These are phyloP conservation scores for Punica granatum DNA, from an alignment of 345 rosid species.

Conservation along the genomic window DNA sequence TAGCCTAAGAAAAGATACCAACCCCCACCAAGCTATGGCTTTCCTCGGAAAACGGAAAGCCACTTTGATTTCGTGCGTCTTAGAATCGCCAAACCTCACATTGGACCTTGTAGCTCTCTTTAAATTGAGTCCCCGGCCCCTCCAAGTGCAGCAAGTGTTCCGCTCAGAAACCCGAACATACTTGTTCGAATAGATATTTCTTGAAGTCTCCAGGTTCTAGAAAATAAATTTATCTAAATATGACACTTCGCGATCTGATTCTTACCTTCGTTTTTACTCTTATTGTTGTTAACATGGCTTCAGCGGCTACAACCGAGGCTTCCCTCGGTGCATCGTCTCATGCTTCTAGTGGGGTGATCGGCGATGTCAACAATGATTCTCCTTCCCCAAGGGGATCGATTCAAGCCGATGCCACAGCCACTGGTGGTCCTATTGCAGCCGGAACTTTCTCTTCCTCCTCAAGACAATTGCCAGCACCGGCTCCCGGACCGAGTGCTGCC, in stretches of 20 bases:
- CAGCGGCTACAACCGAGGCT: too few species aligned
- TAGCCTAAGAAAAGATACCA: not conserved
- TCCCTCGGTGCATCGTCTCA: too few species aligned
- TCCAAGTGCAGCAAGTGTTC: too few species aligned
- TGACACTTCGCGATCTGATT: too few species aligned
- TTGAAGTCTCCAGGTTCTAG: too few species aligned
- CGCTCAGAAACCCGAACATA: too few species aligned
- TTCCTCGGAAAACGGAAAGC: not conserved
- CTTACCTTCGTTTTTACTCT: too few species aligned
- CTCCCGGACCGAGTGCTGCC: not conserved
- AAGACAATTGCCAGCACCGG: not conserved
- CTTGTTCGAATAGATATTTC: too few species aligned
- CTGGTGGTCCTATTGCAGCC: not conserved
- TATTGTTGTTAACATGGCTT: too few species aligned
- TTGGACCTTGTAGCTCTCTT: not conserved
- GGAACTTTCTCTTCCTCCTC: not conserved
- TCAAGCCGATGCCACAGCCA: not conserved
- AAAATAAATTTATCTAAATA: too few species aligned
- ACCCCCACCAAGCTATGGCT: not conserved
- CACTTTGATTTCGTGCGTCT: too few species aligned
- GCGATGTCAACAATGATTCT: not conserved
- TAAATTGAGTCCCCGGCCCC: not conserved
- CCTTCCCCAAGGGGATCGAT: not conserved
- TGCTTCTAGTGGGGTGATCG: not conserved
- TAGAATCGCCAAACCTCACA: not conserved